A percentile compares a stretch with the other conserved stretches of the same genome.
Conservation (phyloP, 495 filamentous ascomycete genomes). For the Penicillium samsonianum region DNA sequence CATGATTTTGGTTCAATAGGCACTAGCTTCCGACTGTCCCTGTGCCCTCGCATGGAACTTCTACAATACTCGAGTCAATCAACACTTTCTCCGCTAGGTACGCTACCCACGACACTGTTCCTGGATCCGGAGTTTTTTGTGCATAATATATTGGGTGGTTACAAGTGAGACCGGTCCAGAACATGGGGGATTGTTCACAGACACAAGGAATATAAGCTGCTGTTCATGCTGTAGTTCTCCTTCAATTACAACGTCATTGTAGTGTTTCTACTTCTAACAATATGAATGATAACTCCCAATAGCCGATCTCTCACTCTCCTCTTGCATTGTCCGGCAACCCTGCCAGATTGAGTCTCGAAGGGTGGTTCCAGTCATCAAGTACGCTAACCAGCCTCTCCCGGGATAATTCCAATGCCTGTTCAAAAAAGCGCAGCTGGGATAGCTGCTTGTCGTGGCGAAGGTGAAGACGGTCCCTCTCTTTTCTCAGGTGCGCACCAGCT, state of each 20-base stretch:
- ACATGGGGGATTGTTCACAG: background rate
- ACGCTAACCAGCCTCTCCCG: conserved; percentile 3
- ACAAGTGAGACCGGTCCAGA: background rate
- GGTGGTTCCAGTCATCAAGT: conserved; percentile 12
- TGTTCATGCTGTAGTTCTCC: background rate
- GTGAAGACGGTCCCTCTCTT: conserved; percentile 13
- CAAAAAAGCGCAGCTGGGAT: conserved; percentile 8
- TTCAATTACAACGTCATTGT: background rate
- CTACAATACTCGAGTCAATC: background rate
- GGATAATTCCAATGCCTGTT: conserved; percentile 10
- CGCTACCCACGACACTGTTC: background rate
- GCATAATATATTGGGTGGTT: background rate
- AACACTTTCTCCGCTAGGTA: background rate
- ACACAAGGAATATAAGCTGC: background rate
- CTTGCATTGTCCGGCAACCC: background rate
- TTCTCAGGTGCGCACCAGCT: conserved; percentile 7
- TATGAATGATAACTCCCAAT: background rate
- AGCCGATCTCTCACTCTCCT: background rate
- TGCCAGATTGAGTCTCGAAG: conserved; percentile 9
- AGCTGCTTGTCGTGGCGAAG: conserved; percentile 15
- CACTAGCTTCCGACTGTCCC: conserved; percentile 1
- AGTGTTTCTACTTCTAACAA: background rate
- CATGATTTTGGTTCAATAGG: background rate
- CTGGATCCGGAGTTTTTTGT: background rate
- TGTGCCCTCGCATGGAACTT: background rate